Evolutionary conservation across 352 stramenopile genomes (phyloP).

Genomic region (Phytophthora cactorum): DNA sequence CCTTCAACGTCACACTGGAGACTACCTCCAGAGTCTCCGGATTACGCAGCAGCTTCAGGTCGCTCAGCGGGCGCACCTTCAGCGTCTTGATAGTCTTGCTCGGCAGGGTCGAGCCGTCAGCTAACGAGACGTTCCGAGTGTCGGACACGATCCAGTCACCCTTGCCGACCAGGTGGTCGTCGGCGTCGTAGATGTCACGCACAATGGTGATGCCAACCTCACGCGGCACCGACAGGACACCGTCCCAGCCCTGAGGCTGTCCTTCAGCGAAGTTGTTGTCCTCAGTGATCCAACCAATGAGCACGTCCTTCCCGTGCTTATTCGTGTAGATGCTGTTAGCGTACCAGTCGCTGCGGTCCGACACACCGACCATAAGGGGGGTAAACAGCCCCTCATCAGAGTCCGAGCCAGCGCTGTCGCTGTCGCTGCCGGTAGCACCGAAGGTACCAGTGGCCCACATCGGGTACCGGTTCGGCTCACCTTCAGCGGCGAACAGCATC

Average conservation of each 20-base stretch:
- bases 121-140: conserved; percentile 36
- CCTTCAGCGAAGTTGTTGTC: conserved; percentile 49
- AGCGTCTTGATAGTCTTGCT: conserved; percentile 78
- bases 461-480: conserved; percentile 54
- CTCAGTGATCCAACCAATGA: conserved; percentile 72
- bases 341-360: conserved; percentile 75
- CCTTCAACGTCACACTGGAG: conserved; percentile 33
- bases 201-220: conserved; percentile 60
- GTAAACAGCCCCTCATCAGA: conserved; percentile 46
- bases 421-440: conserved; percentile 13
- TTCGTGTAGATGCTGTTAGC: conserved; percentile 73
- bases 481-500: conserved; percentile 67
- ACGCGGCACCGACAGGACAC: conserved; percentile 63
- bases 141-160: conserved; percentile 69
- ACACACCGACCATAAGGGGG: conserved; percentile 64
- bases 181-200: conserved; percentile 55
- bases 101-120: conserved; percentile 26
- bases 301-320: conserved; percentile 57
- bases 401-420: conserved; percentile 27
- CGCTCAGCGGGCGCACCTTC: conserved; percentile 28
- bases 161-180: conserved; percentile 48
- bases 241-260: conserved; percentile 74
- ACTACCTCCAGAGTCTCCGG: conserved; percentile 46
- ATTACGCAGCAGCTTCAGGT: conserved; percentile 51
- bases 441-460: conserved; percentile 70